phyloP scores from a whole-genome alignment of 768 basidiomycete species.

The Rubroboletus satanas region DNA sequence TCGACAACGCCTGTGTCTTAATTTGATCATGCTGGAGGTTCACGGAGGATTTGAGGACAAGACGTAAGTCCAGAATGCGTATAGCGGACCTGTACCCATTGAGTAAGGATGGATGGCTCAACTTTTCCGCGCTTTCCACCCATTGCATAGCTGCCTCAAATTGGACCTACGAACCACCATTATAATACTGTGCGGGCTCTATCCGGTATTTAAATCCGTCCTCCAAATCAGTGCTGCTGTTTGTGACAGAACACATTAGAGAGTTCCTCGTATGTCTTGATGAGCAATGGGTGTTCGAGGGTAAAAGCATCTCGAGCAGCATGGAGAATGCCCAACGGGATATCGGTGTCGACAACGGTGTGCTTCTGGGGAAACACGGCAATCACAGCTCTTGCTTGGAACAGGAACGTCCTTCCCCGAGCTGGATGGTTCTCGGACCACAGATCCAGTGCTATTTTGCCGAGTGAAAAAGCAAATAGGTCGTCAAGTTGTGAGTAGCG shows the following conservation, averaged over 20 bases:
- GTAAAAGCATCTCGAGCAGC: conserved; percentile 7
- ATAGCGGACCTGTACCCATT: conserved; percentile 19
- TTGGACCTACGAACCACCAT: conserved; percentile 15
- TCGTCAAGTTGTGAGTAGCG: conserved; percentile 4
- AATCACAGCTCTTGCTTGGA: conserved; percentile 21
- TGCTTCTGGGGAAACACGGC: conserved; percentile 1
- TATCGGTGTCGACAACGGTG: conserved; percentile 15
- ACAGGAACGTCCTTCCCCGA: conserved; percentile 11
- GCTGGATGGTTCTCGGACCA: conserved; percentile 13
- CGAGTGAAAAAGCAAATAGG: conserved; percentile 14
- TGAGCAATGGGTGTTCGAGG: conserved; percentile 7
- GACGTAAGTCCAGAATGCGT: conserved; percentile 15
- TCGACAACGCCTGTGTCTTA: conserved; percentile 5
- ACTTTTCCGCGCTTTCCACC: conserved; percentile 18
- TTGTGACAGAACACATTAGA: conserved; percentile 11
- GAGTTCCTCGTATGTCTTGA: conserved; percentile 12
- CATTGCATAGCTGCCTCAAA: conserved; percentile 22
- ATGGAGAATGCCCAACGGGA: conserved; percentile 15
- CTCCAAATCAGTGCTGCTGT: conserved; percentile 17
- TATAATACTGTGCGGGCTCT: conserved; percentile 14
- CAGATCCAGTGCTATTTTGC: conserved; percentile 9
- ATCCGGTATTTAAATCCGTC: conserved; percentile 20
- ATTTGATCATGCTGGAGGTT: conserved; percentile 15
- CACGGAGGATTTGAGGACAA: conserved; percentile 14
- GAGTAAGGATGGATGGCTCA: conserved; percentile 14